Base-by-base conservation (phyloP, 2,329 filamentous ascomycete genomes). In the Fusarium marasasianum region DNA sequence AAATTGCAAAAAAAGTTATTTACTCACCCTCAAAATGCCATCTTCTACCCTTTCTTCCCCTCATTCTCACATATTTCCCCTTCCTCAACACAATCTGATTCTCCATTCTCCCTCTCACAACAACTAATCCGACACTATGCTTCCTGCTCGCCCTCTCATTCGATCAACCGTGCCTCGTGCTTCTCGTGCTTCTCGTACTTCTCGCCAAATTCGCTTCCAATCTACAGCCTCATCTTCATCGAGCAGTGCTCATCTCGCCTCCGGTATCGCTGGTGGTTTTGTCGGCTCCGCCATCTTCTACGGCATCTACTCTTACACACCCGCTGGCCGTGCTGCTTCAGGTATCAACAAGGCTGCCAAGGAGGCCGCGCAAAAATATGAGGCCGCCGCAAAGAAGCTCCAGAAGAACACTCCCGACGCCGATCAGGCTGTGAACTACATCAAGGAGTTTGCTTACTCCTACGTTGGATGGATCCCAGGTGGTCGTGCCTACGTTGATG, bases 401-500 rank as follows among this genome's bases (percentile, higher is more conserved):
- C 88, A 91, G 73, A 82, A 91, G 63, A 86, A 87, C 51, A 89
- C 91, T 0, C 92, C 93, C 0, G 87, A 90, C 68, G 87, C 91
- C 20, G 91, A 93, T 71, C 87, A 93, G 80, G 91, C 92, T 3
- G 84, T 93, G 44, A 82, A 87, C 69, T 91, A 88, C 84, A 87
- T 95, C 69, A 90, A 90, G 77, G 84, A 90, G 65, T 90, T 91
- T 18, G 89, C 90, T 35, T 90, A 90, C 79, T 90, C 90, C 31
- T 95, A 95, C 78, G 91, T 92, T 5, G 85, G 84, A 6, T 93
- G 92, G 86, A 88, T 95, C 37, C 93, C 93, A 0, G 93, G 93
- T 18, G 92, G 91, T 5, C 88, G 88, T 37, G 83, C 86, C 53
- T 94, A 93, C 76, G 89, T 95, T 54, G 91, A 95, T 78, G 82